A percentile compares a stretch with the other conserved stretches of the same genome.
Conservation (phyloP, 345 rosid genomes). For the Murraya paniculata region DNA sequence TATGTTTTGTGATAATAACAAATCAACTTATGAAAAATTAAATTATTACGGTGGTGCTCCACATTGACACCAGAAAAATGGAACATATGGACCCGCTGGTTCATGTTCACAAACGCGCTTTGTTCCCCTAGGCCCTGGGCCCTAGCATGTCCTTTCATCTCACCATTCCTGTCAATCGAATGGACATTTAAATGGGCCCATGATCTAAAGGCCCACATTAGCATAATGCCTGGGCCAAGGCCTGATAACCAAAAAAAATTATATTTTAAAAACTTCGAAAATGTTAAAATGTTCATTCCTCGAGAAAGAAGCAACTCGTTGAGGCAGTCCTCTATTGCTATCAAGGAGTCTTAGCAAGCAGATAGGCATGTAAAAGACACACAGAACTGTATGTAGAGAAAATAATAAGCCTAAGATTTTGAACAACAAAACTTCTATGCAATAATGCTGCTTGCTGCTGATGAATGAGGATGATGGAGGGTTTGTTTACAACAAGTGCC, state of each 20-base stretch:
- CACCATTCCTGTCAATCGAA: not conserved
- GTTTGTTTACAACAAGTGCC: constrained; percentile 5
- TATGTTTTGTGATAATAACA: not conserved
- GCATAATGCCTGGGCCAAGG: not conserved
- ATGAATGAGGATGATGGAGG: constrained; percentile 6
- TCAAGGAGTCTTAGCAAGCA: no score
- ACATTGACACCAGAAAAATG: not conserved
- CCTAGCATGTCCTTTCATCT: not conserved
- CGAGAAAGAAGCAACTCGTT: no score
- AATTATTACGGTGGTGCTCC: not conserved
- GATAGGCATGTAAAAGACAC: no score
- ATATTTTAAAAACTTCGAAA: no score
- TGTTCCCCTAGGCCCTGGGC: not conserved
- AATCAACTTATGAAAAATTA: not conserved
- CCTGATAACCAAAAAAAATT: not conserved
- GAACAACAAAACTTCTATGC: constrained; percentile 15
- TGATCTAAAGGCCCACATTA: not conserved
- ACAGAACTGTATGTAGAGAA: no score
- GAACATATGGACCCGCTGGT: constrained; percentile 6
- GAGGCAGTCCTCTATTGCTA: no score
- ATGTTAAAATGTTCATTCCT: no score
- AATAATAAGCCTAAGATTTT: not conserved
- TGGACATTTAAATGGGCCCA: not conserved
- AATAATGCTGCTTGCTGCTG: not conserved
- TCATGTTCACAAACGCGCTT: not conserved